Evolutionary conservation across 83 land plant genomes (phyloP).

Genomic region (Picea abies): DNA sequence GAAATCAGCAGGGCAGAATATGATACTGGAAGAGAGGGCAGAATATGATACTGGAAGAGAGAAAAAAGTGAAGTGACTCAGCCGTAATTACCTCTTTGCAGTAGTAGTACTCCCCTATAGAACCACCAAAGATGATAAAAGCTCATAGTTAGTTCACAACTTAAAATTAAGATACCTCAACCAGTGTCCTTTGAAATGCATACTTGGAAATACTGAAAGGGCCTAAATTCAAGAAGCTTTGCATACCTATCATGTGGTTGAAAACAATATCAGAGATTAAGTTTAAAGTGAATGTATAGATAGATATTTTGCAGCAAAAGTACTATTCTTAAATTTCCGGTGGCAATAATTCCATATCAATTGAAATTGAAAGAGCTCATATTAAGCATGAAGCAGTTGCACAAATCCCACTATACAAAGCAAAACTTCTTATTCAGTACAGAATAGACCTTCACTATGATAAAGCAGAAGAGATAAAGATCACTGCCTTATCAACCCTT

Average conservation of each 20-base stretch:
- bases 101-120: too few species aligned
- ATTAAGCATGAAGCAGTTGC: not conserved
- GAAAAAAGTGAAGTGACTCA: too few species aligned
- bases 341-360: not conserved
- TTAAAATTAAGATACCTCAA: not conserved
- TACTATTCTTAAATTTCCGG: not conserved
- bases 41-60: too few species aligned
- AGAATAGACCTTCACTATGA: not conserved
- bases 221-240: not conserved
- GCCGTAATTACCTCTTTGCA: too few species aligned
- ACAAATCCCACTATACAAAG: constrained; percentile 1
- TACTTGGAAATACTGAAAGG: not conserved
- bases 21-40: too few species aligned
- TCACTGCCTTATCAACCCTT: not conserved
- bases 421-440: constrained; percentile 4
- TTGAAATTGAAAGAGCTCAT: not conserved
- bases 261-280: not conserved
- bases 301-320: not conserved
- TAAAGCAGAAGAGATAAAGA: not conserved
- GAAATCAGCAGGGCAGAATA: too few species aligned
- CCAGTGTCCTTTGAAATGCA: not conserved
- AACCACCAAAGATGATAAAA: too few species aligned
- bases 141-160: not conserved
- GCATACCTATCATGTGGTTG: not conserved
- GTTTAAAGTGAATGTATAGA: not conserved